A percentile compares a stretch with the other conserved stretches of the same genome.
These are phyloP conservation scores for Exophiala lecanii-corni DNA, from an alignment of 2,329 filamentous ascomycete genomes.

Conservation along the genomic window DNA sequence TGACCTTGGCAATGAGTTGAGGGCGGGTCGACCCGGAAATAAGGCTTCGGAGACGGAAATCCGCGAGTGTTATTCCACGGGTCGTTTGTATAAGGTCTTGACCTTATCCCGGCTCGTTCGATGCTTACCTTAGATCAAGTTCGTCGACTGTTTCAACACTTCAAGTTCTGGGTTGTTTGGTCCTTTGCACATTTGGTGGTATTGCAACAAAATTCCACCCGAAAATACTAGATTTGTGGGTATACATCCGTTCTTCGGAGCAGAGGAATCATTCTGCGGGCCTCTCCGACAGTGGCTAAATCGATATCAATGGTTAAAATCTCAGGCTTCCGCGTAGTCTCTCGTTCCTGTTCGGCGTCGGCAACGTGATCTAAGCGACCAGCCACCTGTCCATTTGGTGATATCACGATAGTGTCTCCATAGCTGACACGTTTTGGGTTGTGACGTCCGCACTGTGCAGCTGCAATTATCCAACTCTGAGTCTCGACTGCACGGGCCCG, in stretches of 20 bases:
- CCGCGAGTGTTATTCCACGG: too few relatives aligned
- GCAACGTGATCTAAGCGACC: slow-evolving; percentile 52
- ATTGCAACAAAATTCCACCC: too few relatives aligned
- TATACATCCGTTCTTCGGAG: slow-evolving; percentile 51
- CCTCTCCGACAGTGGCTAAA: slow-evolving; percentile 46
- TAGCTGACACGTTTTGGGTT: slow-evolving; percentile 76
- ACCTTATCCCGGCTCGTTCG: too few relatives aligned
- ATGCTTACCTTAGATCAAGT: too few relatives aligned
- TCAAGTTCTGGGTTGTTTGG: too few relatives aligned
- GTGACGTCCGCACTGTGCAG: slow-evolving; percentile 73
- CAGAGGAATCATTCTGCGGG: slow-evolving; percentile 54
- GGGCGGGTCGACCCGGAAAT: too few relatives aligned
- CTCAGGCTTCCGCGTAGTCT: slow-evolving; percentile 35
- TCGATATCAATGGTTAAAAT: slow-evolving; percentile 53
- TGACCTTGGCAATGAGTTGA: too few relatives aligned
- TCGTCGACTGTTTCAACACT: too few relatives aligned
- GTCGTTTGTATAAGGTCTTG: too few relatives aligned
- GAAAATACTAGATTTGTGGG: slow-evolving; percentile 40
- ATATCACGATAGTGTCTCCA: slow-evolving; percentile 78
- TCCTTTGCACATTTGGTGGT: too few relatives aligned
- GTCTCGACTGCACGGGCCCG: slow-evolving; percentile 81
- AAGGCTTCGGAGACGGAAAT: too few relatives aligned
- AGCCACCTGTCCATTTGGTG: slow-evolving; percentile 78
- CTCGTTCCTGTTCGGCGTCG: slow-evolving; percentile 35
- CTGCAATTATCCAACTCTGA: slow-evolving; percentile 79